Percentiles rank a stretch among this genome's conserved stretches.
Conservation (phyloP, 441 rosid genomes). For the Populus hybrid region DNA sequence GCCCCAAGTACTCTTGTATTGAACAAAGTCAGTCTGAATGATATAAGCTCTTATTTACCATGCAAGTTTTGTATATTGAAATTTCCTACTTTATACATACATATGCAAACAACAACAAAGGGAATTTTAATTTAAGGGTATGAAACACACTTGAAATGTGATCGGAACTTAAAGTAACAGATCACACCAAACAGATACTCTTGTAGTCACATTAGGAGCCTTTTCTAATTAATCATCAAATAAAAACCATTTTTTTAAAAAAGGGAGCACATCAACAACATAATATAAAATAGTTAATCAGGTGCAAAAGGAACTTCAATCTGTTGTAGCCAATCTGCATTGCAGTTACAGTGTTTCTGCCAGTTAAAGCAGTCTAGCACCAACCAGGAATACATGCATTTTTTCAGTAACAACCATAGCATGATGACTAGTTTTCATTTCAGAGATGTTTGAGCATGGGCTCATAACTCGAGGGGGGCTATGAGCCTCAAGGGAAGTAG, state of each 20-base stretch:
- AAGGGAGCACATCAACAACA: background rate
- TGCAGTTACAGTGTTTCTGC: background rate
- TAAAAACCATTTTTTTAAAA: background rate
- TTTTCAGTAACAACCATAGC: background rate
- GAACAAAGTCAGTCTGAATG: background rate
- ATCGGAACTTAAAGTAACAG: background rate
- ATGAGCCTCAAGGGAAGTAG: background rate
- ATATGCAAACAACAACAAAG: background rate
- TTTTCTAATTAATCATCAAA: background rate
- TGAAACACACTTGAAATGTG: background rate
- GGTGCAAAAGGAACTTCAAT: background rate
- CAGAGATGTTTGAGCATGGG: background rate
- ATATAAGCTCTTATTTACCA: background rate
- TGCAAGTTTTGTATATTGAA: background rate
- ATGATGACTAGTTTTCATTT: background rate
- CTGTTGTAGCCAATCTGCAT: background rate
- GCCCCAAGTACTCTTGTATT: background rate
- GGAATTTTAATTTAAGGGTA: background rate
- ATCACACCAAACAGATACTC: background rate
- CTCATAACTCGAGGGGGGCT: too few species aligned
- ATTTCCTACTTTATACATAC: background rate
- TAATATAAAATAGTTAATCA: too few species aligned
- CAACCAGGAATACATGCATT: background rate
- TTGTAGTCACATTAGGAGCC: background rate
- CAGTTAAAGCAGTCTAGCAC: background rate